Percentiles rank a stretch among this genome's conserved stretches.
phyloP scores from a whole-genome alignment of 2,329 filamentous ascomycete genomes.

The Paracorniculantispora psalliotae region DNA sequence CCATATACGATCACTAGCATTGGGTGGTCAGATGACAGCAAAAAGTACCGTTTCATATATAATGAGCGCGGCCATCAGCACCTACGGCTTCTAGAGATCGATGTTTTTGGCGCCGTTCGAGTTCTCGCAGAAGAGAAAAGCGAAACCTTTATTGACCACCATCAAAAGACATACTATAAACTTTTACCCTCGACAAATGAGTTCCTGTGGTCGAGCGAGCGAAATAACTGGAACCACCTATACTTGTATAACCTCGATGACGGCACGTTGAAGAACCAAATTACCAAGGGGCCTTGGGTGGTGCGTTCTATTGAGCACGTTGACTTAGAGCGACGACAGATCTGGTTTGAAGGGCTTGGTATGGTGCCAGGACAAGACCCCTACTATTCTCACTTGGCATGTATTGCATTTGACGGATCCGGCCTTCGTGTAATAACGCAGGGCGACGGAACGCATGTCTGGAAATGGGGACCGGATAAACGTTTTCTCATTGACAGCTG shows the following conservation, averaged over 20 bases:
- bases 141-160: conserved; percentile 17
- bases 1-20: conserved; percentile 12
- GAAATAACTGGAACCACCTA: conserved; percentile 25
- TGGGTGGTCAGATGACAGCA: conserved; percentile 13
- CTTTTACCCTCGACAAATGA: conserved; percentile 15
- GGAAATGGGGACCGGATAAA: conserved; percentile 20
- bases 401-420: conserved; percentile 24
- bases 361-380: conserved; percentile 21
- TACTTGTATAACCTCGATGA: conserved; percentile 21
- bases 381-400: conserved; percentile 22
- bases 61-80: conserved; percentile 18
- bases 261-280: conserved; percentile 15
- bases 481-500: conserved; percentile 22
- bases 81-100: conserved; percentile 11
- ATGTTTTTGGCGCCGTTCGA: conserved; percentile 2
- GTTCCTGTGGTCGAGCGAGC: conserved; percentile 26
- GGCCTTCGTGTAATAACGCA: conserved; percentile 22
- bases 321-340: conserved; percentile 16
- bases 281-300: conserved; percentile 25
- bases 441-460: conserved; percentile 24
- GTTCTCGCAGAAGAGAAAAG: conserved; percentile 15
- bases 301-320: conserved; percentile 19
- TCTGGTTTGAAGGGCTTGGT: conserved; percentile 22
- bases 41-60: conserved; percentile 17
- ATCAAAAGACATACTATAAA: conserved; percentile 9